Percentiles rank a stretch among this genome's conserved stretches.
phyloP scores from a whole-genome alignment of 768 basidiomycete genomes.

The Leccinum imitatum region DNA sequence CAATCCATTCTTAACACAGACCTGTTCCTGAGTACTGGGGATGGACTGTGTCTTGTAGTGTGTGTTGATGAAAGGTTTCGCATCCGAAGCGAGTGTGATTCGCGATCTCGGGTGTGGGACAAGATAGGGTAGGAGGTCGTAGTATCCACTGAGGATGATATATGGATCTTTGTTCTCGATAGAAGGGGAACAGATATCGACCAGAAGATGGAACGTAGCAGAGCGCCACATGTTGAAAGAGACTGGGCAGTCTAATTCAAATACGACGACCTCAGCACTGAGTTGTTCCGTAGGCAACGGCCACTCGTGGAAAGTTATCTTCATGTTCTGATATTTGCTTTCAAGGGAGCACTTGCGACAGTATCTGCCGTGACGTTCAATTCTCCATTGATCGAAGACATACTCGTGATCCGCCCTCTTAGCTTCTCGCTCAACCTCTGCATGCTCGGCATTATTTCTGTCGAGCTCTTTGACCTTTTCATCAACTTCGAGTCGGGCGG shows the following conservation, averaged over 20 bases:
- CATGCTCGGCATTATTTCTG: background rate
- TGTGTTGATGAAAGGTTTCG: conserved; percentile 18
- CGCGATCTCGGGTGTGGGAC: conserved; percentile 18
- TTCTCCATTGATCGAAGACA: background rate
- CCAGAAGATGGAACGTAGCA: conserved; percentile 38
- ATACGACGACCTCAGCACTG: conserved; percentile 35
- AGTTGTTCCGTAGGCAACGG: conserved; percentile 37
- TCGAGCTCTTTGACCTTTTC: background rate
- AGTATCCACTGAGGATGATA: conserved; percentile 18
- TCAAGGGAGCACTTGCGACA: background rate
- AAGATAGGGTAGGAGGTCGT: conserved; percentile 12
- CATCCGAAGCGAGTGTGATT: conserved; percentile 24
- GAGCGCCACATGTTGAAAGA: conserved; percentile 45
- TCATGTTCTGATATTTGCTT: background rate
- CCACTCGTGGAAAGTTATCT: background rate
- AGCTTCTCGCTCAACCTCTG: background rate
- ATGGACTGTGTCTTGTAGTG: conserved; percentile 19
- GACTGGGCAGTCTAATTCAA: conserved; percentile 42
- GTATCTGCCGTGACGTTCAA: background rate
- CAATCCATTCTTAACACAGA: conserved; percentile 38
- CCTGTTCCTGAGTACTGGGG: conserved; percentile 9
- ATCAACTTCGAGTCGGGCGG: background rate
- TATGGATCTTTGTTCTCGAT: conserved; percentile 6
- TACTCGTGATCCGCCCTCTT: background rate
- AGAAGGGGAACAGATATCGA: conserved; percentile 18